A percentile compares a stretch with the other conserved stretches of the same genome.
Evolutionary conservation across 768 basidiomycete genomes (phyloP).

Genomic region (Auricularia cornea): DNA sequence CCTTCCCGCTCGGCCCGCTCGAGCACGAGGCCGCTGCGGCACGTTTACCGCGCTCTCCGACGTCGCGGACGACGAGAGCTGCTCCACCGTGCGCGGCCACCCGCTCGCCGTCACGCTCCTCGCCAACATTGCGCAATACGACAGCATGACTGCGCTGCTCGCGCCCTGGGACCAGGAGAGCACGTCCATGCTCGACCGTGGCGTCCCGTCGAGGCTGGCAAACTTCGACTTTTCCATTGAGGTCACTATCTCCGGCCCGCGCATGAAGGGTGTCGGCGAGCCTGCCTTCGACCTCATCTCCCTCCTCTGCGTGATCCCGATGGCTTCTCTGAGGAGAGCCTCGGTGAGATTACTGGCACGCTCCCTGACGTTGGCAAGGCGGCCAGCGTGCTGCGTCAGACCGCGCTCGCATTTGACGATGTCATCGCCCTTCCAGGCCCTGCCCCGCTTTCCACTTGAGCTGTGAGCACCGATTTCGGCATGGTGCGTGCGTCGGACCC

Average conservation of each 20-base stretch:
- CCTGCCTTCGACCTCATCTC: not conserved
- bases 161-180: constrained; percentile 1
- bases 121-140: constrained; percentile 1
- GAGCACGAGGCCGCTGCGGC: not conserved
- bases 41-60: not conserved
- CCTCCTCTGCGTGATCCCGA: not conserved
- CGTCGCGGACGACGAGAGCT: not conserved
- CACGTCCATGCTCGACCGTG: not conserved
- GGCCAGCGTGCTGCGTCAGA: not conserved
- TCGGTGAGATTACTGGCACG: not conserved
- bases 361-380: not conserved
- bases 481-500: too few relatives aligned
- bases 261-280: not conserved
- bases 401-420: not conserved
- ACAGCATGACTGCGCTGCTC: not conserved
- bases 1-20: not conserved
- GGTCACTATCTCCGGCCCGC: not conserved
- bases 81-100: not conserved
- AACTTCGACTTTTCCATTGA: constrained; percentile 1
- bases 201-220: not conserved
- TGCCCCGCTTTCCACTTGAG: not conserved
- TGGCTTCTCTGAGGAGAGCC: not conserved
- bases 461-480: too few relatives aligned
- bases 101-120: not conserved
- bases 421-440: not conserved